Conservation (phyloP, 495 filamentous ascomycete species). For the Pyrenula massariospora region DNA sequence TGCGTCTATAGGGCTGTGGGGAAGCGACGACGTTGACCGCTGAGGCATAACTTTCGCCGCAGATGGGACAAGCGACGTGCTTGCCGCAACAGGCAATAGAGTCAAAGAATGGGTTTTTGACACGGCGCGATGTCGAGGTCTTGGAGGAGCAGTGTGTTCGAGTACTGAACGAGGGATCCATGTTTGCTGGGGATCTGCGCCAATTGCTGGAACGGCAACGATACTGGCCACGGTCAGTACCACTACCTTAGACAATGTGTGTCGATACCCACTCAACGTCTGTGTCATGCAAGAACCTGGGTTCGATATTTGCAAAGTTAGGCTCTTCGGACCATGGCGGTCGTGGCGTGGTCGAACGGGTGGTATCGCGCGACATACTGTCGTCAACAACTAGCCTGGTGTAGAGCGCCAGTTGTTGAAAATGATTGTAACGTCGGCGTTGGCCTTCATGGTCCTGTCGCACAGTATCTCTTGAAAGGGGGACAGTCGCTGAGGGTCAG, state of each 20-base stretch:
- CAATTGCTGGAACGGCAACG: conserved; percentile 30
- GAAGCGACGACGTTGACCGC: neutral
- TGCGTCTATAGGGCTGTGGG: neutral
- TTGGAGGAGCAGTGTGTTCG: conserved; percentile 16
- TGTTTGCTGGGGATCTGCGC: conserved; percentile 23
- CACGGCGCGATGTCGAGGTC: neutral
- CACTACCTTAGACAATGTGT: conserved; percentile 1
- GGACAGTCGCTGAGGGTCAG: neutral
- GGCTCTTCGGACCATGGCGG: neutral
- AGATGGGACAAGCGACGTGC: neutral
- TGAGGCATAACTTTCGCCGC: neutral
- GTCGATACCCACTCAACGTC: conserved; percentile 25
- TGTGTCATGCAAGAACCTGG: conserved; percentile 15
- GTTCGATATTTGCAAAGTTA: neutral
- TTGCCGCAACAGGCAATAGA: conserved; percentile 5
- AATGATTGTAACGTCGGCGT: neutral
- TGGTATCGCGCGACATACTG: neutral
- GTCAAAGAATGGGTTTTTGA: conserved; percentile 8
- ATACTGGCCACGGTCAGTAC: conserved; percentile 16
- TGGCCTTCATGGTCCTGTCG: neutral
- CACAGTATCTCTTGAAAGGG: neutral
- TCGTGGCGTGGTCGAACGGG: neutral
- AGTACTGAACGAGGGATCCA: conserved; percentile 23
- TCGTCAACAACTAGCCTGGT: neutral
- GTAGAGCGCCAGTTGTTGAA: neutral